phyloP scores from a whole-genome alignment of 805 yeast species.

The Metschnikowia dekortorum region DNA sequence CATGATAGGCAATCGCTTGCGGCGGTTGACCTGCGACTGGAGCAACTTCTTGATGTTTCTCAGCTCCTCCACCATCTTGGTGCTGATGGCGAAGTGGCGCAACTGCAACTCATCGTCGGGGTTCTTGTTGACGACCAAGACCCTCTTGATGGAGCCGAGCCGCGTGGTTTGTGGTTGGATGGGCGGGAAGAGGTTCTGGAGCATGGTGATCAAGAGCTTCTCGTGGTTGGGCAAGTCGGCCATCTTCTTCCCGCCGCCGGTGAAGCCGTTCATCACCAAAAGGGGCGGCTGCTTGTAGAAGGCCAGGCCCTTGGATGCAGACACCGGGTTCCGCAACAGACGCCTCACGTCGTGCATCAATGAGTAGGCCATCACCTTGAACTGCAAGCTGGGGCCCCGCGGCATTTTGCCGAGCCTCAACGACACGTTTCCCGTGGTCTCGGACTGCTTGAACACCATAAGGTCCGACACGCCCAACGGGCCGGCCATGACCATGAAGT shows the following conservation, averaged over 20 bases:
- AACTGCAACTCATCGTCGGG: conserved; percentile 72
- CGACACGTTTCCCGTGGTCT: conserved; percentile 71
- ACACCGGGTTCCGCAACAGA: conserved; percentile 72
- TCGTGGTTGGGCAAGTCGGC: conserved; percentile 64
- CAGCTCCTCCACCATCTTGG: conserved; percentile 77
- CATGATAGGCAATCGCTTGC: conserved; percentile 68
- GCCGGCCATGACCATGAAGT: conserved; percentile 97
- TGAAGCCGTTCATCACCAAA: conserved; percentile 87
- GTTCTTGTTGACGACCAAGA: conserved; percentile 74
- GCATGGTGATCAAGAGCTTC: conserved; percentile 78
- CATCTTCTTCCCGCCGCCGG: conserved; percentile 42
- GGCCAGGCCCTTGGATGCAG: conserved; percentile 57
- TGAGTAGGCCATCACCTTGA: conserved; percentile 72
- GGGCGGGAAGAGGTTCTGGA: conserved; percentile 95
- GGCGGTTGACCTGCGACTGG: conserved; percentile 53
- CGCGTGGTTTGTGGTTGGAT: conserved; percentile 80
- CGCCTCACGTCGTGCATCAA: conserved; percentile 74
- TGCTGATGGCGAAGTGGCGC: conserved; percentile 85
- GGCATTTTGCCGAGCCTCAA: conserved; percentile 85
- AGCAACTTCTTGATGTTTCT: conserved; percentile 68
- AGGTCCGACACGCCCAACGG: conserved; percentile 90
- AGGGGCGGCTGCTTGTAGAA: conserved; percentile 80
- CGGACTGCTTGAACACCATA: conserved; percentile 80
- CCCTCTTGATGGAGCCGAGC: conserved; percentile 73
- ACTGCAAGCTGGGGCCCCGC: conserved; percentile 89